Evolutionary conservation across 805 yeast species (phyloP), one percentile per base, ranked within the genome.

Genomic region (Saccharomycopsis sp.): DNA sequence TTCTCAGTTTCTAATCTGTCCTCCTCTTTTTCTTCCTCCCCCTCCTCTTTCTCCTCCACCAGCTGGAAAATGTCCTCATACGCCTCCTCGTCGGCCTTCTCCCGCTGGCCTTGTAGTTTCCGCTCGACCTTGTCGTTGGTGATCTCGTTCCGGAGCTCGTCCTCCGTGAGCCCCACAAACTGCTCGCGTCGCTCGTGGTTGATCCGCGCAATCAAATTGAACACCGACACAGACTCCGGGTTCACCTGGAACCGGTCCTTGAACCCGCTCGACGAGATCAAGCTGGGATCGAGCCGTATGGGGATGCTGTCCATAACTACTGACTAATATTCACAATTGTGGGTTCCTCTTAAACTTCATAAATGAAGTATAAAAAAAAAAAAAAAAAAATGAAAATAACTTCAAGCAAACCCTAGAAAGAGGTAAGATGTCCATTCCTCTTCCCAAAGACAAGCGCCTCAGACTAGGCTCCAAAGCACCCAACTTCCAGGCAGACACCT

Each of bases 401-500:
- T n/a, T n/a, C n/a, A n/a, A n/a, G n/a, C n/a, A n/a, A n/a, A n/a
- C n/a, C n/a, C n/a, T n/a, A n/a, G n/a, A n/a, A n/a, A n/a, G n/a
- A n/a, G n/a, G n/a, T n/a, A 26, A 26, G 9, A 32, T 5, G 16
- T 22, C 32, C 12, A 65, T 66, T 38, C 63, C 69, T 49, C 52
- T 53, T 45, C 70, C 71, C 51, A 52, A 48, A 18, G 60, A 62
- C 50, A 51, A 55, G 22, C 57, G 69, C 12, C 53, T 68, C 41
- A 61, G 74, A 55, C 55, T 71, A 38, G 85, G 85, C 12, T 71
- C 83, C 12, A 68, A 62, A 31, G 87, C 84, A 18, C 87, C 87
- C 52, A 73, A 80, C 59, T 79, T 79, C 63, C 59, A 65, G 46
- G 70, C 77, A 41, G 76, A 74, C 38, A 69, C 85, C 36, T 75